Conservation (phyloP, 2,329 filamentous ascomycete genomes). For the Curvularia lunata region DNA sequence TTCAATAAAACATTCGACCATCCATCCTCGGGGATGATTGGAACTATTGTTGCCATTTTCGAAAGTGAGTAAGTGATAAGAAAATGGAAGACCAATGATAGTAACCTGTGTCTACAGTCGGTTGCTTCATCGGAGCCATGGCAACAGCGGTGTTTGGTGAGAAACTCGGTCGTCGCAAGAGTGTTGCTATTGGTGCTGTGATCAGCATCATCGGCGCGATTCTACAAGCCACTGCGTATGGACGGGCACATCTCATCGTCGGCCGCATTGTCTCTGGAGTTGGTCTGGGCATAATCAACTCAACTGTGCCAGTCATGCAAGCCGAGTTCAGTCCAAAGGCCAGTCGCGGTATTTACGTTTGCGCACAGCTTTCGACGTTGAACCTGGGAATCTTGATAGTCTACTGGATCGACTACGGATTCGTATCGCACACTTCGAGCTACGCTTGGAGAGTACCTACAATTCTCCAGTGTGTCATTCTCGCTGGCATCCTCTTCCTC, state of each 20-base stretch:
- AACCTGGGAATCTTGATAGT: constrained; percentile 26
- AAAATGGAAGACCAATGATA: neutral
- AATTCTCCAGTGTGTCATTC: constrained; percentile 21
- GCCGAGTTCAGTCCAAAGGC: constrained; percentile 28
- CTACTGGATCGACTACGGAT: constrained; percentile 27
- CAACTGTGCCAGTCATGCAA: constrained; percentile 24
- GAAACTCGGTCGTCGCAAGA: constrained; percentile 55
- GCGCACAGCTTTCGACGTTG: constrained; percentile 26
- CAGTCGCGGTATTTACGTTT: constrained; percentile 26
- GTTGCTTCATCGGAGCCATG: constrained; percentile 51
- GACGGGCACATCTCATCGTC: constrained; percentile 24
- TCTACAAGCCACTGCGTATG: constrained; percentile 22
- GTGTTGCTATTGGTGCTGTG: constrained; percentile 20
- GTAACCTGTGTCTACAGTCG: constrained; percentile 32
- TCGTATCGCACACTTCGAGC: constrained; percentile 22
- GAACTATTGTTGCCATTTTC: constrained; percentile 28
- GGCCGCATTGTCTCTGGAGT: constrained; percentile 36
- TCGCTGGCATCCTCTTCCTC: constrained; percentile 16
- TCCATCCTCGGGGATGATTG: constrained; percentile 27
- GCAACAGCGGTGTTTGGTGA: constrained; percentile 57
- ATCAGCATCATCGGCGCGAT: constrained; percentile 24
- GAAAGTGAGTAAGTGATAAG: constrained; percentile 16
- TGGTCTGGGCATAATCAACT: constrained; percentile 34
- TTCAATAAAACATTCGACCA: constrained; percentile 53
- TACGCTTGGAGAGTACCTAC: constrained; percentile 25